phyloP scores from a whole-genome alignment of 2,329 filamentous ascomycete species.

The Fusarium xylarioides region DNA sequence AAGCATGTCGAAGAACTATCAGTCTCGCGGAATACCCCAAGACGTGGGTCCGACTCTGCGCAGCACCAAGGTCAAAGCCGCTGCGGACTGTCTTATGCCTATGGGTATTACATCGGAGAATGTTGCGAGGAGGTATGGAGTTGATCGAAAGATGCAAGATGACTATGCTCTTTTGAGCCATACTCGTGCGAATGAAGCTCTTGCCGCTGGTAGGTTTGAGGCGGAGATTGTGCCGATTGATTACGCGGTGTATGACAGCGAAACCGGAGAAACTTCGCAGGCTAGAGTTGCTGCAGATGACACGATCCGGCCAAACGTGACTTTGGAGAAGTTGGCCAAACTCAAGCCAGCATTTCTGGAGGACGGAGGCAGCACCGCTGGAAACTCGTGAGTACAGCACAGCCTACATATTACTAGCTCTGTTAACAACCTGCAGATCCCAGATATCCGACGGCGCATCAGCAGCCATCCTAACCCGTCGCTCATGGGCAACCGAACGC shows the following conservation, averaged over 20 bases:
- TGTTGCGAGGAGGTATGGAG: slow-evolving; percentile 78
- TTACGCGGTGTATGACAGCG: not conserved
- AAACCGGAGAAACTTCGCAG: slow-evolving; percentile 58
- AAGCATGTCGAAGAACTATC: slow-evolving; percentile 94
- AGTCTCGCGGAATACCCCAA: slow-evolving; percentile 78
- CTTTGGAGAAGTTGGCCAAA: slow-evolving; percentile 71
- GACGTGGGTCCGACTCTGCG: slow-evolving; percentile 78
- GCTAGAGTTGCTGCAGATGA: slow-evolving; percentile 70
- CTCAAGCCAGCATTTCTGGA: slow-evolving; percentile 85
- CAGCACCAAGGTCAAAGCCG: slow-evolving; percentile 70
- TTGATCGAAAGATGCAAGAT: slow-evolving; percentile 80
- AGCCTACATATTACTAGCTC: rapidly evolving
- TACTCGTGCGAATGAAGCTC: slow-evolving; percentile 73
- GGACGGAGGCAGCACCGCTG: slow-evolving; percentile 81
- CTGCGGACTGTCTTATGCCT: slow-evolving; percentile 87
- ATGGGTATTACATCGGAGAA: slow-evolving; percentile 96
- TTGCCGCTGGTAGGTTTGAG: slow-evolving; percentile 73
- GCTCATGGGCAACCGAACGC: slow-evolving; percentile 78
- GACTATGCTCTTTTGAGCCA: slow-evolving; percentile 80
- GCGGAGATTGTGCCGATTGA: slow-evolving; percentile 79
- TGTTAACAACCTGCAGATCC: slow-evolving; percentile 45
- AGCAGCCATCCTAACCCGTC: slow-evolving; percentile 64
- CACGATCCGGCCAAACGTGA: slow-evolving; percentile 59
- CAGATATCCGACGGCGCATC: slow-evolving; percentile 91
- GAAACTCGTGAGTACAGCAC: slow-evolving; percentile 64